These are phyloP conservation scores for Sphaerulina musiva DNA, from an alignment of 2,329 filamentous ascomycete genomes.

Conservation along the genomic window DNA sequence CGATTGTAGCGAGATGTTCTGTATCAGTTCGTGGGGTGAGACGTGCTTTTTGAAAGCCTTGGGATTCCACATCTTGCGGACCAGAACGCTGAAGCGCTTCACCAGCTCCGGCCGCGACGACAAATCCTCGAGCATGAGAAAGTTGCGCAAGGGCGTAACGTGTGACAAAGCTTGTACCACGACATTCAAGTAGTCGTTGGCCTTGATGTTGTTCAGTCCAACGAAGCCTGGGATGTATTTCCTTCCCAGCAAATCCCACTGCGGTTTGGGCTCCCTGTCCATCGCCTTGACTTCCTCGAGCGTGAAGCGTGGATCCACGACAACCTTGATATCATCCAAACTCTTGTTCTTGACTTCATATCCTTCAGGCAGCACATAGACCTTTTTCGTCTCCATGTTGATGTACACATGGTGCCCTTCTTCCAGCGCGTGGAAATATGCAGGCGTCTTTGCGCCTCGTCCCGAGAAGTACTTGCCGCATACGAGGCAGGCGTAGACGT, in stretches of 20 bases:
- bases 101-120: conserved; percentile 69
- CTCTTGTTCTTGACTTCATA: conserved; percentile 95
- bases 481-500: conserved; percentile 94
- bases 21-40: conserved; percentile 91
- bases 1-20: conserved; percentile 84
- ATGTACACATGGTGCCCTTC: conserved; percentile 96
- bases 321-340: conserved; percentile 96
- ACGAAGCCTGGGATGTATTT: conserved; percentile 91
- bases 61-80: conserved; percentile 97
- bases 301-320: conserved; percentile 82
- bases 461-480: conserved; percentile 98
- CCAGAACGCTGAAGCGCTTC: conserved; percentile 77
- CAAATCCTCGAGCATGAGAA: conserved; percentile 80
- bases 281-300: conserved; percentile 72
- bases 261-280: conserved; percentile 56
- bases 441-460: conserved; percentile 85
- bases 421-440: conserved; percentile 95
- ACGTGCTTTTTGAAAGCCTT: conserved; percentile 95
- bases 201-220: conserved; percentile 99
- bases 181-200: conserved; percentile 97
- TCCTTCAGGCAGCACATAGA: conserved; percentile 88
- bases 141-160: conserved; percentile 83
- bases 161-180: conserved; percentile 87
- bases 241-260: conserved; percentile 73
- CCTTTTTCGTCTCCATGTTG: conserved; percentile 89